Evolutionary conservation across 75 land plant genomes (phyloP).

Genomic region (Cunninghamia lanceolata): DNA sequence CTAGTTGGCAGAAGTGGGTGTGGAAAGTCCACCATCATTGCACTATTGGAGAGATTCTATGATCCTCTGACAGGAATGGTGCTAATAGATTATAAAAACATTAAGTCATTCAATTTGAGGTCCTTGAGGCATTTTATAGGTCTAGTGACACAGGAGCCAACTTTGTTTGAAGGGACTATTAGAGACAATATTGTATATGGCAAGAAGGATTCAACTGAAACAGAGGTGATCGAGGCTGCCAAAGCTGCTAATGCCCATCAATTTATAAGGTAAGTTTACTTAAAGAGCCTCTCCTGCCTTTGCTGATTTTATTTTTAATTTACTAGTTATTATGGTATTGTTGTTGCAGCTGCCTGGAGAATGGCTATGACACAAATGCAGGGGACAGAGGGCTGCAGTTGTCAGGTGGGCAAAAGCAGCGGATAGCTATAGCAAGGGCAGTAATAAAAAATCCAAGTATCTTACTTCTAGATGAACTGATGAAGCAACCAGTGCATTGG

Average conservation of each 20-base stretch:
- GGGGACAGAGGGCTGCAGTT: slow-evolving; percentile 62
- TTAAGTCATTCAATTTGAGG: slow-evolving; percentile 44
- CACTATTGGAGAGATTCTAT: slow-evolving; percentile 67
- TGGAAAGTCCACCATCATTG: slow-evolving; percentile 75
- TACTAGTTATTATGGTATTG: neutral
- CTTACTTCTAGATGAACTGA: slow-evolving; percentile 42
- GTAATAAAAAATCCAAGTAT: slow-evolving; percentile 29
- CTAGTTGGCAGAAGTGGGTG: slow-evolving; percentile 80
- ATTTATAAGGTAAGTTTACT: slow-evolving; percentile 45
- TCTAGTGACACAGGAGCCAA: slow-evolving; percentile 75
- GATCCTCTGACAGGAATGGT: slow-evolving; percentile 55
- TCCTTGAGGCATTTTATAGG: slow-evolving; percentile 49
- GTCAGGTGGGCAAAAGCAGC: slow-evolving; percentile 46
- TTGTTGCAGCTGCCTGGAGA: slow-evolving; percentile 20
- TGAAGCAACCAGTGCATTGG: slow-evolving; percentile 71
- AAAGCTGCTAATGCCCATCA: slow-evolving; percentile 69
- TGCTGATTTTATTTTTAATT: neutral
- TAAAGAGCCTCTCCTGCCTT: neutral
- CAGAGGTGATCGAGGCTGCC: slow-evolving; percentile 64
- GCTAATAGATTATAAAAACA: slow-evolving; percentile 47
- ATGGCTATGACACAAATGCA: slow-evolving; percentile 64
- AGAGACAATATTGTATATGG: slow-evolving; percentile 71
- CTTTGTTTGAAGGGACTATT: slow-evolving; percentile 60
- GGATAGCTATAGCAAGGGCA: slow-evolving; percentile 34
- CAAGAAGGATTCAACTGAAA: slow-evolving; percentile 38